Evolutionary conservation across 345 rosid species (phyloP).

Genomic region (Lenwebbia sp.): DNA sequence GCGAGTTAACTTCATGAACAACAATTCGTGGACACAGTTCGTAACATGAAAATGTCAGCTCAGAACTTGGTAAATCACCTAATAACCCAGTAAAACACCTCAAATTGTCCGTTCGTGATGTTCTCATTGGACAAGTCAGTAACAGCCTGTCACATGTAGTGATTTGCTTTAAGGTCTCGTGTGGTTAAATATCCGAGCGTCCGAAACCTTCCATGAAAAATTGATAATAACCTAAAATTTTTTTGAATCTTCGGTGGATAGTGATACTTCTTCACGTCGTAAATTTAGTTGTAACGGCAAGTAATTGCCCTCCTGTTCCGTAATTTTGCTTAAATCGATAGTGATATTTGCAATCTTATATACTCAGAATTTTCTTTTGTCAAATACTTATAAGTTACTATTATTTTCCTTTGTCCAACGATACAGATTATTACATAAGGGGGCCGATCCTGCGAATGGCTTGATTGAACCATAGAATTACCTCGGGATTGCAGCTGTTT

Average conservation of each 20-base stretch:
- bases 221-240: accelerated
- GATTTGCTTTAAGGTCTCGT: not conserved
- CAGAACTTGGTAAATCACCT: not conserved
- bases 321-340: not conserved
- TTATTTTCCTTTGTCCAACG: not conserved
- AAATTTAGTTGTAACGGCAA: not conserved
- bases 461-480: not conserved
- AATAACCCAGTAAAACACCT: not conserved
- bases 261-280: not conserved
- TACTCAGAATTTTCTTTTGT: not conserved
- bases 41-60: not conserved
- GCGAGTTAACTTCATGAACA: not conserved
- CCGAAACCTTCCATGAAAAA: not conserved
- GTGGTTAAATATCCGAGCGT: not conserved
- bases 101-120: not conserved
- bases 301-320: not conserved
- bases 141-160: accelerated
- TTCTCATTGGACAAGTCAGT: not conserved
- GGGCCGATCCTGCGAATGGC: not conserved
- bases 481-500: not conserved
- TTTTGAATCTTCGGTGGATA: not conserved
- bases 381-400: too few relatives aligned
- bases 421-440: not conserved
- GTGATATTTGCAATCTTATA: not conserved
- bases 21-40: not conserved